Percentiles rank a stretch among this genome's conserved stretches.
Conservation (phyloP, 495 filamentous ascomycete genomes). For the Xanthoparmelia taractica region DNA sequence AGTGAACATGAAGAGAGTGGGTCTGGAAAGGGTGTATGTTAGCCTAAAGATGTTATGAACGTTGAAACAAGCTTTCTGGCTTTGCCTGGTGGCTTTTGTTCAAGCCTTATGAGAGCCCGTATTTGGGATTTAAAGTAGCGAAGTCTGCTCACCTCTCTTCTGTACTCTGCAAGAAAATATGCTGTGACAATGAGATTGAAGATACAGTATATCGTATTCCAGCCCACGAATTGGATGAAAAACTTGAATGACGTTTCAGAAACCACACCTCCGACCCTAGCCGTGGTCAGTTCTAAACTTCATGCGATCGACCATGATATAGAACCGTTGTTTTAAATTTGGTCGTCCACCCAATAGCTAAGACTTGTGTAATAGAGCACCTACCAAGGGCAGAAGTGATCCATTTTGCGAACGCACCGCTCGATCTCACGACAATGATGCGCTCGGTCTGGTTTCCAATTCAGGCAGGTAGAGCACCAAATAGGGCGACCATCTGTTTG, state of each 20-base stretch:
- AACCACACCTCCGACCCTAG: constrained; percentile 78
- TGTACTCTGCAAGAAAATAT: constrained; percentile 44
- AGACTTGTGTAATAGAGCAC: constrained; percentile 14
- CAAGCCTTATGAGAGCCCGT: background rate
- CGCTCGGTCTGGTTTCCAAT: constrained; percentile 76
- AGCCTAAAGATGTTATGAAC: constrained; percentile 17
- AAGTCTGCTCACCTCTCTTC: constrained; percentile 19
- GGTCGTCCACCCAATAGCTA: background rate
- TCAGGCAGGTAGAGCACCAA: constrained; percentile 72
- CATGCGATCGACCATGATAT: no score
- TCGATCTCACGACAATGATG: constrained; percentile 79
- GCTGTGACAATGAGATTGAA: constrained; percentile 55
- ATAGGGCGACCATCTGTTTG: constrained; percentile 68
- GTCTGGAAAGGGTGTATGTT: constrained; percentile 25
- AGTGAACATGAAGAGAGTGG: constrained; percentile 40
- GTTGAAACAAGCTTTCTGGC: constrained; percentile 16
- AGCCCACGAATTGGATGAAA: constrained; percentile 77
- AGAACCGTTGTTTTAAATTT: background rate
- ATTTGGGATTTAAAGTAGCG: background rate
- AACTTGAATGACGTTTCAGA: constrained; percentile 82
- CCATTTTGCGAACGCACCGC: constrained; percentile 79
- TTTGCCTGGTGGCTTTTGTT: background rate
- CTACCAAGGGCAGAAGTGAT: constrained; percentile 90
- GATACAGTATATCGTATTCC: constrained; percentile 58
- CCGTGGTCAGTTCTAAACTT: constrained; percentile 10